These are phyloP conservation scores for Lentinula raphanica DNA, from an alignment of 768 basidiomycete species.

Conservation along the genomic window DNA sequence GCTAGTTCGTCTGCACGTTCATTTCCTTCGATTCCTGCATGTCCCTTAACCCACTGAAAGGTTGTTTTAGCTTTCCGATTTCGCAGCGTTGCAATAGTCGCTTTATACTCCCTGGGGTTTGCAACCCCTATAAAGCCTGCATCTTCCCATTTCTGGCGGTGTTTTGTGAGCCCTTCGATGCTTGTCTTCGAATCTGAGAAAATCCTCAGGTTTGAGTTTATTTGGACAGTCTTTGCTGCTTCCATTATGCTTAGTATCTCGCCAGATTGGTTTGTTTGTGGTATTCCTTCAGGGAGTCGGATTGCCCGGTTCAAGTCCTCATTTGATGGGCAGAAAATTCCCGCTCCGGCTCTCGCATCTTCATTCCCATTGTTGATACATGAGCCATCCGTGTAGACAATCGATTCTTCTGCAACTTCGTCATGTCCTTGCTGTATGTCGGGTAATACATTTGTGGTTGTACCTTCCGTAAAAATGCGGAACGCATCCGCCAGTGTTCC, in stretches of 20 bases:
- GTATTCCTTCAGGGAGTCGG: background rate
- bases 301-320: background rate
- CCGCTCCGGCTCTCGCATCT: background rate
- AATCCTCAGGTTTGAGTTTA: background rate
- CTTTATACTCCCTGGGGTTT: background rate
- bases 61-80: constrained; percentile 11
- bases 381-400: background rate
- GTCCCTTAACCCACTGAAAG: constrained; percentile 24
- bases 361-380: background rate
- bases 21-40: constrained; percentile 16
- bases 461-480: background rate
- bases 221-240: background rate
- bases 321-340: background rate
- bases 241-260: background rate
- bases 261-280: background rate
- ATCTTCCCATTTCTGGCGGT: background rate
- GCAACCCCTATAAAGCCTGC: background rate
- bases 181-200: background rate
- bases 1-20: constrained; percentile 20
- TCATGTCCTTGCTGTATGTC: background rate
- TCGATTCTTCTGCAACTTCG: background rate
- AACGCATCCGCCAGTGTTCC: background rate
- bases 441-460: background rate
- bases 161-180: background rate
- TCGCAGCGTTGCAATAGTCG: constrained; percentile 7